These are phyloP conservation scores for Spathaspora arborariae DNA, from an alignment of 805 yeast species.

Conservation along the genomic window DNA sequence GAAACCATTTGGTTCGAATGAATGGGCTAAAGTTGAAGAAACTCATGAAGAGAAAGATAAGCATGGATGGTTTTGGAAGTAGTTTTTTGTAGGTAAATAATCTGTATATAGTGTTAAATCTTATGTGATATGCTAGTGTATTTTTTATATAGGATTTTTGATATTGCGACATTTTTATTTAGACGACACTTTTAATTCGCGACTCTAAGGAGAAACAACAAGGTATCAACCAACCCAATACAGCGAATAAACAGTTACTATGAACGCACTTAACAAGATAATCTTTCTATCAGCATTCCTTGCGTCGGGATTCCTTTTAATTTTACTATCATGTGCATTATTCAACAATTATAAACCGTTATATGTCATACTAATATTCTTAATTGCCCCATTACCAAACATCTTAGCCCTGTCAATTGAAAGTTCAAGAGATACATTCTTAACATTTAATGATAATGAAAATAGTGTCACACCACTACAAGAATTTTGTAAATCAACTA, in stretches of 20 bases:
- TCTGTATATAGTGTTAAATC: background rate
- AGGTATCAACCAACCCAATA: background rate
- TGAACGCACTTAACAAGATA: constrained; percentile 46
- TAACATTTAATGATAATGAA: constrained; percentile 40
- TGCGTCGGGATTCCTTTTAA: constrained; percentile 42
- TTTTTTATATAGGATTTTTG: too few relatives aligned
- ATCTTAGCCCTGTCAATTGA: constrained; percentile 36
- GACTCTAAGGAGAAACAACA: background rate
- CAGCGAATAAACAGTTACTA: constrained; percentile 7
- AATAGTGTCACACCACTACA: constrained; percentile 35
- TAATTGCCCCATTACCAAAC: constrained; percentile 44
- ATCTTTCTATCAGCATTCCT: constrained; percentile 43
- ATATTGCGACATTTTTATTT: too few relatives aligned
- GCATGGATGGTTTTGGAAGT: constrained; percentile 14
- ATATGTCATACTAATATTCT: constrained; percentile 41
- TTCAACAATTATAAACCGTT: constrained; percentile 39
- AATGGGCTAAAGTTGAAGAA: constrained; percentile 32
- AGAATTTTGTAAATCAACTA: constrained; percentile 35
- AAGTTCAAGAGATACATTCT: constrained; percentile 37
- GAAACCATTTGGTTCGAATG: constrained; percentile 30
- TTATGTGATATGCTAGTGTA: background rate
- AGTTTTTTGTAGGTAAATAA: background rate
- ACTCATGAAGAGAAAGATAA: constrained; percentile 8
- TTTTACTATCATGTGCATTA: constrained; percentile 42
- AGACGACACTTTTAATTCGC: background rate